A percentile compares a stretch with the other conserved stretches of the same genome.
phyloP scores from a whole-genome alignment of 108 stramenopile species.

The Fragilariopsis cylindrus region DNA sequence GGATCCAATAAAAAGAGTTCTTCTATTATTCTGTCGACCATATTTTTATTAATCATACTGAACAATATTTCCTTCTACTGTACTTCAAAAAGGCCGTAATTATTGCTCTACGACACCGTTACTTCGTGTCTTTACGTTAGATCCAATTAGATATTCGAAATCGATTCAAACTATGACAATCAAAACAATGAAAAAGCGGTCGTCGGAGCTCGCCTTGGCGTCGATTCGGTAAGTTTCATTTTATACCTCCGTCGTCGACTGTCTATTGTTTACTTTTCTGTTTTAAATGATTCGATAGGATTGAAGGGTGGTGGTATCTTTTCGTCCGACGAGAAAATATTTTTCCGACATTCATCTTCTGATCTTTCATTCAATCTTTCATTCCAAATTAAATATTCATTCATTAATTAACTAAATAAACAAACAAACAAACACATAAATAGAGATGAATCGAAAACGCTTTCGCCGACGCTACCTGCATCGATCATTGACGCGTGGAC shows the following conservation, averaged over 20 bases:
- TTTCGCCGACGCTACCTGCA: conserved; percentile 48
- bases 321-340: not conserved
- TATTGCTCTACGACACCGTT: too few species aligned
- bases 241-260: not conserved
- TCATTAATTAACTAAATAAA: too few species aligned
- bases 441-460: conserved; percentile 45
- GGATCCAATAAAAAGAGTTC: too few species aligned
- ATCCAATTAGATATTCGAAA: too few species aligned
- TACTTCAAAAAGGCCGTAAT: too few species aligned
- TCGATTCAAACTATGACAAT: conserved; percentile 57
- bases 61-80: too few species aligned
- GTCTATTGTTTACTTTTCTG: conserved; percentile 7
- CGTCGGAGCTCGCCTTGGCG: conserved; percentile 55
- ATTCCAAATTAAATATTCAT: too few species aligned
- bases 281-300: conserved; percentile 13
- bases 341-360: not conserved
- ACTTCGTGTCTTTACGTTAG: too few species aligned
- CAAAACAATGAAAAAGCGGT: conserved; percentile 58
- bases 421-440: not conserved
- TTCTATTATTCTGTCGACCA: too few species aligned
- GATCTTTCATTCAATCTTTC: not conserved
- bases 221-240: conserved; percentile 49
- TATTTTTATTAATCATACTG: too few species aligned
- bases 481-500: conserved; percentile 76
- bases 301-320: not conserved